Conservation (phyloP, 495 filamentous ascomycete genomes). For the Neurospora africana region DNA sequence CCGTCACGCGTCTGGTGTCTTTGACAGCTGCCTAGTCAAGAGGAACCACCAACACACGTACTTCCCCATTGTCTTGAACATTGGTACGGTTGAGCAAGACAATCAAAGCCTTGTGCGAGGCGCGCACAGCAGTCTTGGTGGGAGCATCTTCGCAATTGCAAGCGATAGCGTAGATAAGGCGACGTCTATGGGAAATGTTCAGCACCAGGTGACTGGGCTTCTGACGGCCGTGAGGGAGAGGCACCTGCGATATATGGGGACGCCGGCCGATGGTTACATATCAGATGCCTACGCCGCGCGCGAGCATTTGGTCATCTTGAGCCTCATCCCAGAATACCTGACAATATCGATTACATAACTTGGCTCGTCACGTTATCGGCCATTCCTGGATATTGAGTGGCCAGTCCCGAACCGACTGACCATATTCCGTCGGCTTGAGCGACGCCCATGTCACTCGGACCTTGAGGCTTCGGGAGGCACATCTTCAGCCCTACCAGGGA, state of each 20-base stretch:
- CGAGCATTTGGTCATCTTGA: not conserved
- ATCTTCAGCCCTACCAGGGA: not conserved
- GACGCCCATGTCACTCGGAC: not conserved
- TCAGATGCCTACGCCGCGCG: not conserved
- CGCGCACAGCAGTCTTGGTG: not conserved
- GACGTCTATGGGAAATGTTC: not conserved
- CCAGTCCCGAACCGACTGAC: not conserved
- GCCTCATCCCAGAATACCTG: not conserved
- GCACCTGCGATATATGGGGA: not conserved
- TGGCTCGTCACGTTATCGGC: not conserved
- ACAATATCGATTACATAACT: not conserved
- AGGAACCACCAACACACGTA: not conserved
- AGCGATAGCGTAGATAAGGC: not conserved
- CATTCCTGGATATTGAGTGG: not conserved
- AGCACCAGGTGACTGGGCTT: not conserved
- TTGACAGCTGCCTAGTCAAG: not conserved
- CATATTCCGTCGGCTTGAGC: not conserved
- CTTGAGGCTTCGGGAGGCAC: not conserved
- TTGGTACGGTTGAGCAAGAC: not conserved
- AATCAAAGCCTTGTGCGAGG: not conserved
- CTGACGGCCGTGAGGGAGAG: not conserved
- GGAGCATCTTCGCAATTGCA: not conserved
- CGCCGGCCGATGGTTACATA: not conserved
- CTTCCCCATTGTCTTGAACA: not conserved
- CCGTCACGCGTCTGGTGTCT: not conserved